phyloP scores from a whole-genome alignment of 148 eudicot genomes.

The Camellia japonica region DNA sequence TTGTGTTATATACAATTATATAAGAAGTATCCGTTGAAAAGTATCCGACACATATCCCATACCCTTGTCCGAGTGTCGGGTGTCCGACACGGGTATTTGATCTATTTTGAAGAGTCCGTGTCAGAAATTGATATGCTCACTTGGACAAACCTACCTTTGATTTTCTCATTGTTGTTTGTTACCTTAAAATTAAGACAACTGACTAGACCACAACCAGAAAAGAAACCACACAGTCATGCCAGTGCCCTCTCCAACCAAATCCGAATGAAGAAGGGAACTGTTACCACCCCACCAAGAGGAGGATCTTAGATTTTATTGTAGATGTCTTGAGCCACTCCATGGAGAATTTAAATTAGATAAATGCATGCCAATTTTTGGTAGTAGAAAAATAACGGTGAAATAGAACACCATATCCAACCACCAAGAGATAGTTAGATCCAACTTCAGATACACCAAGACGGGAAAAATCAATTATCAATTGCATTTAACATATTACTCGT shows the following conservation, averaged over 20 bases:
- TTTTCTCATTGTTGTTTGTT: background rate
- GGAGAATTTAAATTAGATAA: slow-evolving; percentile 12
- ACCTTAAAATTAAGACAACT: background rate
- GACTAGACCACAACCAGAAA: slow-evolving; percentile 8
- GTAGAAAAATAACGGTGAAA: background rate
- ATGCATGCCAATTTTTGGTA: background rate
- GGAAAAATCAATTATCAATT: no score
- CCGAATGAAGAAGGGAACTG: slow-evolving; percentile 9
- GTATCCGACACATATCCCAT: no score
- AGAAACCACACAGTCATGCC: slow-evolving; percentile 9
- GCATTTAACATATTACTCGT: no score
- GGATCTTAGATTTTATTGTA: slow-evolving; percentile 6
- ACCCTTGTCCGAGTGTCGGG: no score
- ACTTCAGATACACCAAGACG: background rate
- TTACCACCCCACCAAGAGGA: slow-evolving; percentile 5
- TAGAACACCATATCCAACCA: background rate
- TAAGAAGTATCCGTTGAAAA: no score
- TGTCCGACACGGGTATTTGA: no score
- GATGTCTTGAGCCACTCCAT: slow-evolving; percentile 20
- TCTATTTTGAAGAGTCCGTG: no score
- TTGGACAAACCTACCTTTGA: background rate
- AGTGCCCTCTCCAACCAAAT: slow-evolving; percentile 1
- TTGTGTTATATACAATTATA: no score
- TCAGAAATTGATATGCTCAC: background rate
- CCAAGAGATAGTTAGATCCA: background rate